These are phyloP conservation scores for Boletus pseudo-olivaceus DNA, from an alignment of 768 basidiomycete genomes.

Conservation along the genomic window DNA sequence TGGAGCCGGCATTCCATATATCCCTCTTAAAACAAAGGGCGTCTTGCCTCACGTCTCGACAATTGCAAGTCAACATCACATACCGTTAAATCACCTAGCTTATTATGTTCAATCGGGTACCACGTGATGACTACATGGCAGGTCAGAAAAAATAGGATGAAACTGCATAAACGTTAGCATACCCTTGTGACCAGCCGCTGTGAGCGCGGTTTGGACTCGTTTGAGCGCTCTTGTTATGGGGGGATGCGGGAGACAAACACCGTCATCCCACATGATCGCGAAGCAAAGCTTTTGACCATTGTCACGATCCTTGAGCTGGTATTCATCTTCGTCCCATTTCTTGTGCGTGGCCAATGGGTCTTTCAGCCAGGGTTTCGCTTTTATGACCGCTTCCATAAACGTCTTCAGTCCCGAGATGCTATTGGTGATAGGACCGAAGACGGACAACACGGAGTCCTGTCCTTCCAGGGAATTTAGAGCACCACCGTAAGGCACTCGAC, in stretches of 20 bases:
- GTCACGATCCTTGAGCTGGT: conserved; percentile 56
- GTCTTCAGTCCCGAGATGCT: conserved; percentile 57
- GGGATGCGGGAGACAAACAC: conserved; percentile 55
- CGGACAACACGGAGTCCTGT: conserved; percentile 66
- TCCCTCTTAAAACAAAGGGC: conserved; percentile 23
- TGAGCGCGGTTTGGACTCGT: conserved; percentile 51
- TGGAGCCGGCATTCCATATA: conserved; percentile 47
- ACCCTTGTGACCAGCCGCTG: conserved; percentile 66
- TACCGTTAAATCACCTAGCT: conserved; percentile 43
- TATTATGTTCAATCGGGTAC: conserved; percentile 51
- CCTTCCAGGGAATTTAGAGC: conserved; percentile 65
- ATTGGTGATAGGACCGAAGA: conserved; percentile 68
- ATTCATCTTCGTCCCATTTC: conserved; percentile 58
- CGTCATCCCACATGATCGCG: conserved; percentile 67
- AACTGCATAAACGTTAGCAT: conserved; percentile 3
- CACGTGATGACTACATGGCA: conserved; percentile 60
- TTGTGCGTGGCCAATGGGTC: conserved; percentile 61
- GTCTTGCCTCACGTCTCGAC: neutral
- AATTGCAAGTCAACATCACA: conserved; percentile 17
- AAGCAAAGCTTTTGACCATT: conserved; percentile 51
- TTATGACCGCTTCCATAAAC: conserved; percentile 64
- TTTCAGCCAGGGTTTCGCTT: conserved; percentile 57
- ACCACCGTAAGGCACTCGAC: conserved; percentile 68
- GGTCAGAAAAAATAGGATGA: neutral
- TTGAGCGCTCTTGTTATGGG: conserved; percentile 61